These are phyloP conservation scores for Talaromyces amestolkiae DNA, from an alignment of 2,329 filamentous ascomycete species.

Conservation along the genomic window DNA sequence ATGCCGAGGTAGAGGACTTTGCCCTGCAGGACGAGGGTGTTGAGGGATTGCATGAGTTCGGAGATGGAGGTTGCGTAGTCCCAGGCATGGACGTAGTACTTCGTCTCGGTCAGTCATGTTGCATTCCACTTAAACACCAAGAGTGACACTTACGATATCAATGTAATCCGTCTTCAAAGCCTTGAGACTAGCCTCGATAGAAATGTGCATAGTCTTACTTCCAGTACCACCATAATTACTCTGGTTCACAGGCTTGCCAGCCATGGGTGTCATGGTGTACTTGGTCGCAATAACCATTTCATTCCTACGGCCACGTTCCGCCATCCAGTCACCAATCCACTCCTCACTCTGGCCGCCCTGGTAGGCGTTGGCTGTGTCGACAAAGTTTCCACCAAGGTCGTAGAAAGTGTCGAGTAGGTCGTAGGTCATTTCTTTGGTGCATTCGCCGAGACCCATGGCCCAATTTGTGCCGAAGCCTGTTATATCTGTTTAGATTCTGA, in stretches of 20 bases:
- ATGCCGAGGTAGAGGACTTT: conserved; percentile 69
- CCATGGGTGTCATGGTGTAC: conserved; percentile 42
- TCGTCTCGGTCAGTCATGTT: background rate
- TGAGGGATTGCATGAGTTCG: conserved; percentile 67
- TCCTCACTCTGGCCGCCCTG: conserved; percentile 48
- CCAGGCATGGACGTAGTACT: conserved; percentile 66
- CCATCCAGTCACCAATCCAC: conserved; percentile 54
- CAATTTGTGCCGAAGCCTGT: conserved; percentile 26
- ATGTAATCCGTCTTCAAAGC: conserved; percentile 39
- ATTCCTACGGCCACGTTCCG: conserved; percentile 43
- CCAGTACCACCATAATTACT: conserved; percentile 44
- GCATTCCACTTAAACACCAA: background rate
- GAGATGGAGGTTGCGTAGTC: conserved; percentile 63
- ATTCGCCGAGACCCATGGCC: conserved; percentile 39
- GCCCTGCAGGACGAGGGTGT: conserved; percentile 57
- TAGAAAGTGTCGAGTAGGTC: conserved; percentile 50
- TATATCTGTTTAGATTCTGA: background rate
- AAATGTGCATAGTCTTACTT: conserved; percentile 31
- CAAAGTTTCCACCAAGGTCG: conserved; percentile 51
- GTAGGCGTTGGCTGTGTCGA: conserved; percentile 53
- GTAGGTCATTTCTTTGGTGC: conserved; percentile 46
- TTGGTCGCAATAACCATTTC: conserved; percentile 57
- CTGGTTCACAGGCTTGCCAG: conserved; percentile 28
- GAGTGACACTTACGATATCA: conserved; percentile 26
- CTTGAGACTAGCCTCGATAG: conserved; percentile 29